phyloP scores from a whole-genome alignment of 352 stramenopile species.

The Globisporangium barbulae region DNA sequence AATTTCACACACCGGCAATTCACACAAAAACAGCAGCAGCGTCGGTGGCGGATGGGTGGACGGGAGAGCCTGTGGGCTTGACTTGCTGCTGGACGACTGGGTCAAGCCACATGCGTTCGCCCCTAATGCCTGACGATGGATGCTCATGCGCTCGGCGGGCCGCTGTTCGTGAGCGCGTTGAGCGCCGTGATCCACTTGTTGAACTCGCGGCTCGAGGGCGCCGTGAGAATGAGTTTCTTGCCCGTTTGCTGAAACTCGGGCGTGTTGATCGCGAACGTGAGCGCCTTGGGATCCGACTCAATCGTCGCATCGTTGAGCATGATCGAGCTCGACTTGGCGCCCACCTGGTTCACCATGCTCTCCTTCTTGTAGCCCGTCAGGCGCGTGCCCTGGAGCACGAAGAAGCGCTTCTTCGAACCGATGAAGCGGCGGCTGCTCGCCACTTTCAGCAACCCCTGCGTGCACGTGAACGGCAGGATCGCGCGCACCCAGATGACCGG shows the following conservation, averaged over 20 bases:
- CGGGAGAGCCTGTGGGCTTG: neutral
- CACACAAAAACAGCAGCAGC: neutral
- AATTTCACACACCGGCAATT: conserved; percentile 12
- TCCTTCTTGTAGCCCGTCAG: conserved; percentile 79
- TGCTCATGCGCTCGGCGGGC: conserved; percentile 39
- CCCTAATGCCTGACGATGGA: neutral
- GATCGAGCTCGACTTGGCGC: conserved; percentile 71
- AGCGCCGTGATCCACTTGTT: conserved; percentile 83
- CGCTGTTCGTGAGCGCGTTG: conserved; percentile 35
- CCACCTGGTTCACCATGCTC: conserved; percentile 64
- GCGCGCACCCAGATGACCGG: conserved; percentile 80
- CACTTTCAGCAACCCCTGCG: conserved; percentile 78
- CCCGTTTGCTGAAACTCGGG: conserved; percentile 64
- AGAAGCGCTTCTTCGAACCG: conserved; percentile 85
- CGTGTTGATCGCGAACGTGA: conserved; percentile 79
- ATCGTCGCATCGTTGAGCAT: conserved; percentile 61
- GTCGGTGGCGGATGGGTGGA: neutral
- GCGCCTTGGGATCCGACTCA: conserved; percentile 58
- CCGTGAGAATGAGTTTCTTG: conserved; percentile 80
- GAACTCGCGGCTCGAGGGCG: conserved; percentile 71
- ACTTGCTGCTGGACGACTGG: neutral
- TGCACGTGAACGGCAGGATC: conserved; percentile 86
- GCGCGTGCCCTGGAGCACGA: conserved; percentile 58
- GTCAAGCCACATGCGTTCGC: neutral
- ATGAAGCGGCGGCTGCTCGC: conserved; percentile 74